Conservation (phyloP, 169 alveolate species). For the Besnoitia besnoiti region DNA sequence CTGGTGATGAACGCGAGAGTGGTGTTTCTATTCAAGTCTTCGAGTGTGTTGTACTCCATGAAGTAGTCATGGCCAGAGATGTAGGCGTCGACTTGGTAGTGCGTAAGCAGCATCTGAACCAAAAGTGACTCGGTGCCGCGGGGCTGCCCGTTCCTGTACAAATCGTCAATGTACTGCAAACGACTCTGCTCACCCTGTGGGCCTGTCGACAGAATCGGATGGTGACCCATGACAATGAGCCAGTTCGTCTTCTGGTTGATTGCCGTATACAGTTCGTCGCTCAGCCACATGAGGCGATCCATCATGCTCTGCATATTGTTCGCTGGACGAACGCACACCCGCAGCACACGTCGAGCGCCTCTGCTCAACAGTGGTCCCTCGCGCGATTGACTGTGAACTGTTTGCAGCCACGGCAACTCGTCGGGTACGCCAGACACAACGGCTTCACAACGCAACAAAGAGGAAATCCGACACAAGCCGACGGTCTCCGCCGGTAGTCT, state of each 20-base stretch:
- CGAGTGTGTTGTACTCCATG: conserved; percentile 52
- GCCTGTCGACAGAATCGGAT: conserved; percentile 49
- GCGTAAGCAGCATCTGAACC: not conserved
- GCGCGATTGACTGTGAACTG: too few species aligned
- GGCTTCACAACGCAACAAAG: too few species aligned
- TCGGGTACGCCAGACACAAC: too few species aligned
- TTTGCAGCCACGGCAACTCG: too few species aligned
- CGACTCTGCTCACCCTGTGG: conserved; percentile 61
- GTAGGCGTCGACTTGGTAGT: conserved; percentile 59
- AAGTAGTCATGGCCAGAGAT: conserved; percentile 42
- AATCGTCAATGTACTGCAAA: conserved; percentile 31
- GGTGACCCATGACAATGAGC: conserved; percentile 63
- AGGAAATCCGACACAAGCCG: too few species aligned
- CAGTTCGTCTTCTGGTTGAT: conserved; percentile 48
- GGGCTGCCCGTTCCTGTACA: conserved; percentile 39
- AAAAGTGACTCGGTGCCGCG: conserved; percentile 54
- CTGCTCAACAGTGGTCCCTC: too few species aligned
- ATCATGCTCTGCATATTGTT: conserved; percentile 19
- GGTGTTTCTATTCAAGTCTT: conserved; percentile 48
- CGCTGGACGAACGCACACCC: not conserved
- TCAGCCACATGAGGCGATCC: conserved; percentile 51
- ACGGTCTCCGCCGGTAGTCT: too few species aligned
- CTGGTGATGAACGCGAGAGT: conserved; percentile 57
- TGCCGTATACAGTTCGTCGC: conserved; percentile 41
- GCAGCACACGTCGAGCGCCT: not conserved